phyloP scores from a whole-genome alignment of 1,139 yeast species.

The Geotrichum restrictum region DNA sequence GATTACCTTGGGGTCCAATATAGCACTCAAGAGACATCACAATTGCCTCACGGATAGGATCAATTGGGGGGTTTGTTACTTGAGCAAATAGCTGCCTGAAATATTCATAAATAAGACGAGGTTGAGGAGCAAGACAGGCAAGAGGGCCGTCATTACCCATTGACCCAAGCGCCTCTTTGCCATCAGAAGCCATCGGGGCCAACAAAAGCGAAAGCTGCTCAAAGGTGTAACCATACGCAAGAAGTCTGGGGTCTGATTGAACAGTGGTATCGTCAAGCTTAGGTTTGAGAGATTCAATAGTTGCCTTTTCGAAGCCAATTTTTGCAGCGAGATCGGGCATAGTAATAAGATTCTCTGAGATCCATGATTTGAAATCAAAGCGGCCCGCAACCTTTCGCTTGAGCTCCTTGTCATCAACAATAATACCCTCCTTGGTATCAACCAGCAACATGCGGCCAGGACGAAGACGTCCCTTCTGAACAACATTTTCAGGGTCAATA shows the following conservation, averaged over 20 bases:
- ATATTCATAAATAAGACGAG: conserved; percentile 84
- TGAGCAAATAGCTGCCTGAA: conserved; percentile 96
- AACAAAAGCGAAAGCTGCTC: conserved; percentile 81
- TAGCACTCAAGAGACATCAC: conserved; percentile 97
- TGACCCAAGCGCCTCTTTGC: conserved; percentile 92
- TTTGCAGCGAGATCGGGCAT: conserved; percentile 68
- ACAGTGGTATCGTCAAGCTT: conserved; percentile 43
- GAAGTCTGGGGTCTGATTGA: conserved; percentile 75
- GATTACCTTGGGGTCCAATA: conserved; percentile 95
- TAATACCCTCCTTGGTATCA: conserved; percentile 86
- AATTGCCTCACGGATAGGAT: conserved; percentile 92
- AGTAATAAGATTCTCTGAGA: conserved; percentile 75
- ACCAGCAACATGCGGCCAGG: conserved; percentile 96
- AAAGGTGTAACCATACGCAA: conserved; percentile 86
- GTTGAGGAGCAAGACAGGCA: conserved; percentile 91
- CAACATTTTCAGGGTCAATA: conserved; percentile 74
- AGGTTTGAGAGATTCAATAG: conserved; percentile 26
- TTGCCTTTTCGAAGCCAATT: conserved; percentile 27
- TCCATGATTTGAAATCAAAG: conserved; percentile 92
- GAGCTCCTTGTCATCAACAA: conserved; percentile 88
- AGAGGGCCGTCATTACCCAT: conserved; percentile 98
- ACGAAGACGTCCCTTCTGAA: conserved; percentile 87
- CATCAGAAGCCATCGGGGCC: conserved; percentile 90
- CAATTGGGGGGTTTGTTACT: conserved; percentile 97
- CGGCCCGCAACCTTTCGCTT: conserved; percentile 77